Evolutionary conservation across 169 alveolate genomes (phyloP), one percentile per base, ranked within the genome.

Genomic region (Eimeria necatrix): DNA sequence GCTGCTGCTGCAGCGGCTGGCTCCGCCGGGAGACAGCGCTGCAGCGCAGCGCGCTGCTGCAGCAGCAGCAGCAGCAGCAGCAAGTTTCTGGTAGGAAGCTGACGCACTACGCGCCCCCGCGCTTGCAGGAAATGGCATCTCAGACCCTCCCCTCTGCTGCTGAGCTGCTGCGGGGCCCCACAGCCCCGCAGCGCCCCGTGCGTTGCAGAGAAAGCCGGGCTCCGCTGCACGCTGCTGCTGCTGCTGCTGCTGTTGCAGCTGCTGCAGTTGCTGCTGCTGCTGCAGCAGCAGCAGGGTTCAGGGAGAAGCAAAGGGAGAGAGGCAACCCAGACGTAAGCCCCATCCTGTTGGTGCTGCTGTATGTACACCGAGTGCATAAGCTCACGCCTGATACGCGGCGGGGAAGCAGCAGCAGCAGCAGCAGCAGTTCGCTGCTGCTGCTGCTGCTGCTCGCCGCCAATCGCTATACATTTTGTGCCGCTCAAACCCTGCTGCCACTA

Each of bases 291-390:
- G n/a, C n/a, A n/a, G n/a, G n/a, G n/a, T n/a, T n/a, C n/a, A n/a
- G n/a, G n/a, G n/a, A n/a, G n/a, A n/a, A n/a, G n/a, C n/a, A n/a
- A n/a, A n/a, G n/a, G n/a, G 8, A 7, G 61, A 59, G 78, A 89
- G 49, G 49, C 93, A 64, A 56, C 83, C 1, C 80, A 22, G 93
- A 61, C 93, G 48, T 86, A 86, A 86, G 93, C 93, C 70, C 93
- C 83, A 86, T 86, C 61, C 80, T 61, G 93, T 86, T 4, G 32
- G 83, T 41, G 51, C 60, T 10, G 16, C 52, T 46, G 9, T 10
- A 48, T 49, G 46, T 3, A 12, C 22, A 59, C 18, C 70, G 20
- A 60, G 53, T 49, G 83, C 93, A 86, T 86, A 22, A 60, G 49
- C 93, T 86, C 84, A 86, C 26, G 3, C 93, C 93, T 86, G 14